Conservation (phyloP, 805 yeast species). For the Vanderwaltozyma tropicalis region DNA sequence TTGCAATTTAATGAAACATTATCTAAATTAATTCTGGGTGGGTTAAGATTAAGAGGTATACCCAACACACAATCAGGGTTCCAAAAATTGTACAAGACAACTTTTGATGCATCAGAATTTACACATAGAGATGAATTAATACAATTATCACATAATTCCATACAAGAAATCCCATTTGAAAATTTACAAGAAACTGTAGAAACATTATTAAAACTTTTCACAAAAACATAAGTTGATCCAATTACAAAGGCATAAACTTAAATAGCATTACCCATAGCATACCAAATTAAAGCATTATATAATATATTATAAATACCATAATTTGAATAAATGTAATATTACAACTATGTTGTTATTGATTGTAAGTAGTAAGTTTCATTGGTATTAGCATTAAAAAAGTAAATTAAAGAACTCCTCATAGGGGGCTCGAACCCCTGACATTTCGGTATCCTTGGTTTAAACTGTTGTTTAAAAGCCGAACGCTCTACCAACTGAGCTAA, state of each 20-base stretch:
- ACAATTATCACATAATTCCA: slow-evolving; percentile 1
- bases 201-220: slow-evolving; percentile 26
- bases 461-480: slow-evolving; percentile 46
- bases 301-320: too few relatives aligned
- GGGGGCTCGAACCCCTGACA: slow-evolving; percentile 40
- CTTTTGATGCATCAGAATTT: slow-evolving; percentile 31
- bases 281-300: too few relatives aligned
- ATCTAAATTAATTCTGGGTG: slow-evolving; percentile 29
- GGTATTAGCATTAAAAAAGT: too few relatives aligned
- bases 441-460: slow-evolving; percentile 27
- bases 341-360: too few relatives aligned
- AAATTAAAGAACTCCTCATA: slow-evolving; percentile 30
- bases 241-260: background rate
- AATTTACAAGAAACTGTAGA: slow-evolving; percentile 30
- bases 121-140: slow-evolving; percentile 25
- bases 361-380: too few relatives aligned
- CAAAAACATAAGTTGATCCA: slow-evolving; percentile 16
- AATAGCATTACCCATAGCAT: too few relatives aligned
- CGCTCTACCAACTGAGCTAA: slow-evolving; percentile 65
- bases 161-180: slow-evolving; percentile 19
- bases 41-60: slow-evolving; percentile 30
- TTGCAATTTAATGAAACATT: slow-evolving; percentile 24
- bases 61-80: slow-evolving; percentile 21
- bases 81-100: slow-evolving; percentile 29
- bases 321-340: too few relatives aligned